Percentiles rank a stretch among this genome's conserved stretches.
These are phyloP conservation scores for Quercus glauca DNA, from an alignment of 306 rosid species.

Conservation along the genomic window DNA sequence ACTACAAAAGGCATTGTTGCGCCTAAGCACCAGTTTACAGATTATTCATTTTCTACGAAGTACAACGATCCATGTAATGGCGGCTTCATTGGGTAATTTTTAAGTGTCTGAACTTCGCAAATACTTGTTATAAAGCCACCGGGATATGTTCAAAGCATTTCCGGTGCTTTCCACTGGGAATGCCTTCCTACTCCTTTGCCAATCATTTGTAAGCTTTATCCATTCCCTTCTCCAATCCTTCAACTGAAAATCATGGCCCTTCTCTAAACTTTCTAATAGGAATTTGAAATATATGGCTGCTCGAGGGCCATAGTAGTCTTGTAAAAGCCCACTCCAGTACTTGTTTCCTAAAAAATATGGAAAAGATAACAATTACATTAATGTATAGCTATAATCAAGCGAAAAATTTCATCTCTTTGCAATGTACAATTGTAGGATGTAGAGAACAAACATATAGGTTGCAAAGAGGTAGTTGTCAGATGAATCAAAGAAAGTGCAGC, in stretches of 20 bases:
- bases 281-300: conserved; percentile 81
- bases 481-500: neutral
- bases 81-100: conserved; percentile 17
- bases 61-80: neutral
- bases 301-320: conserved; percentile 79
- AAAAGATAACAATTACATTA: neutral
- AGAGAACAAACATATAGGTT: neutral
- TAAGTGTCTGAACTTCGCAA: conserved; percentile 22
- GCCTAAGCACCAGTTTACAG: neutral
- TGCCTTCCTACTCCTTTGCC: conserved; percentile 60
- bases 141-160: conserved; percentile 55
- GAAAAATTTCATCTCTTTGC: neutral
- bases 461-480: neutral
- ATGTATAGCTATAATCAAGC: neutral
- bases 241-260: conserved; percentile 44
- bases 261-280: conserved; percentile 56
- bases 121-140: conserved; percentile 60
- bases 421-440: neutral
- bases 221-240: conserved; percentile 80
- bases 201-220: conserved; percentile 86
- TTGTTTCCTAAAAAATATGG: conserved; percentile 54
- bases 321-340: conserved; percentile 86
- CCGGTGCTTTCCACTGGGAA: conserved; percentile 55
- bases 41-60: neutral
- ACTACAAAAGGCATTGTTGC: neutral